phyloP scores from a whole-genome alignment of 495 filamentous ascomycete species.

The Lasiosphaeriaceae sp. region DNA sequence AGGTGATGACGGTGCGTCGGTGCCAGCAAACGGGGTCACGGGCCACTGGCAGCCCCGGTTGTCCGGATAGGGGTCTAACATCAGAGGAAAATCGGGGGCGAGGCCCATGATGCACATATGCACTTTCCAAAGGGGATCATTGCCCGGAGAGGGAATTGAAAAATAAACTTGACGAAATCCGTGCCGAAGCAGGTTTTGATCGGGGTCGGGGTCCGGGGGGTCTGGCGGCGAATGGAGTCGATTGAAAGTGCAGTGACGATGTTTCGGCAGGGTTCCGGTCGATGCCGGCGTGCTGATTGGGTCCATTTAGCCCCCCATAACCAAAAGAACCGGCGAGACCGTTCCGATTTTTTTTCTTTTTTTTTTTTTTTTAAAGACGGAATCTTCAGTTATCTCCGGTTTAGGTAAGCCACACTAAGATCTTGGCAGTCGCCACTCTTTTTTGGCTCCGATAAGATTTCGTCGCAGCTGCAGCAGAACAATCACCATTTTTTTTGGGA shows the following conservation, averaged over 20 bases:
- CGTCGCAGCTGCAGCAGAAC: neutral
- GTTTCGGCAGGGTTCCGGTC: neutral
- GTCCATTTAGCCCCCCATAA: neutral
- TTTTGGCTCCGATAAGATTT: neutral
- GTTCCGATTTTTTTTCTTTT: conserved; percentile 12
- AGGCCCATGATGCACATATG: neutral
- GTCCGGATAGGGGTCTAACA: too few species aligned
- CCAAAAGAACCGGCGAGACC: neutral
- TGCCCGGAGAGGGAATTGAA: neutral
- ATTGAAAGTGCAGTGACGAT: too few species aligned
- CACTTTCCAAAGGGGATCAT: neutral
- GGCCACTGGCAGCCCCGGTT: neutral
- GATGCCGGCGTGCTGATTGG: neutral
- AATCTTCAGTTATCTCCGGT: neutral
- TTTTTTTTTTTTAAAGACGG: too few species aligned
- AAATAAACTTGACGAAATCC: neutral
- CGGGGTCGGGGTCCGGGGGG: neutral
- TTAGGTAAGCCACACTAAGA: neutral
- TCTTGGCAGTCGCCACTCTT: conserved; percentile 12
- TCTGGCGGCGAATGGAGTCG: neutral
- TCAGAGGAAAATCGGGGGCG: neutral
- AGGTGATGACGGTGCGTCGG: neutral
- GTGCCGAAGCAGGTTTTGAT: conserved; percentile 3
- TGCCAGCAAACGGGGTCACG: neutral
- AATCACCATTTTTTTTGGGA: neutral